Evolutionary conservation across 78 protist species (phyloP).

Genomic region (Cavenderia fasciculata): DNA sequence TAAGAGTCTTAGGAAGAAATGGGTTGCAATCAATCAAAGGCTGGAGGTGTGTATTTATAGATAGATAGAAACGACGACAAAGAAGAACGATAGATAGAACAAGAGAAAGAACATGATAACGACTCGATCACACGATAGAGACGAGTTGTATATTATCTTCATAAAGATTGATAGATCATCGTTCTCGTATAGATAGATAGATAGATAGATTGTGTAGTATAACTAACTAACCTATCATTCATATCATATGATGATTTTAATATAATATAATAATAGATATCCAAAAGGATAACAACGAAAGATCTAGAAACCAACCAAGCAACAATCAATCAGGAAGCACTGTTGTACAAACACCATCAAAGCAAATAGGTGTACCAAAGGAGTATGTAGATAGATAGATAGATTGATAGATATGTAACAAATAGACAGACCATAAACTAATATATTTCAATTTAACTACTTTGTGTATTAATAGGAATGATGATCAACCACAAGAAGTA

Average conservation of each 20-base stretch:
- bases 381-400: too few relatives aligned
- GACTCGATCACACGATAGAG: too few relatives aligned
- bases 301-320: conserved; percentile 26
- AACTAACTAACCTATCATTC: too few relatives aligned
- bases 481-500: conserved; percentile 32
- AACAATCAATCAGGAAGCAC: neutral
- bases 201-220: neutral
- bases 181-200: too few relatives aligned
- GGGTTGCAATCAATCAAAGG: conserved; percentile 64
- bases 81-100: too few relatives aligned
- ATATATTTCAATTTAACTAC: neutral
- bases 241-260: neutral
- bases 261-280: neutral
- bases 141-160: too few relatives aligned
- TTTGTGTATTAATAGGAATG: neutral
- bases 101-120: too few relatives aligned
- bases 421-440: neutral
- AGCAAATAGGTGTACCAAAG: conserved; percentile 61
- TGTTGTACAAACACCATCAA: conserved; percentile 55
- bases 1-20: neutral
- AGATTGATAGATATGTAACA: neutral
- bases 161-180: too few relatives aligned
- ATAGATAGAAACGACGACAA: too few relatives aligned
- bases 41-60: neutral
- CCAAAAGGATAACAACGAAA: conserved; percentile 23